These are phyloP conservation scores for Iberis pinnata DNA, from an alignment of 345 rosid species.

Conservation along the genomic window DNA sequence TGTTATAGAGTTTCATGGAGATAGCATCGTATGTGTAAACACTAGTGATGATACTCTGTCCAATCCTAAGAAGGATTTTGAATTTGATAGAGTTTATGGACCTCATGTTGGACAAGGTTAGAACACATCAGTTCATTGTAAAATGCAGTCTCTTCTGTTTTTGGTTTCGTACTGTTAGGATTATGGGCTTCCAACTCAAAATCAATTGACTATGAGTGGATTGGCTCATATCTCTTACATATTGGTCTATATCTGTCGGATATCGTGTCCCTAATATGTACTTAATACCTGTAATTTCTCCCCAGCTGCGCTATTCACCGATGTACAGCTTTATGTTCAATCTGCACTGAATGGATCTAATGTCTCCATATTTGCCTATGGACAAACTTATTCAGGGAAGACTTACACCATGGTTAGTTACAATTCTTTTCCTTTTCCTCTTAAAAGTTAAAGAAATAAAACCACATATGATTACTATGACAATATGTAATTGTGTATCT, in stretches of 20 bases:
- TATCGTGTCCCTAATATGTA: neutral
- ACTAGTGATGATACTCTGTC: slow-evolving; percentile 59
- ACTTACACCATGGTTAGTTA: slow-evolving; percentile 62
- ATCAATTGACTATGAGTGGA: too few species aligned
- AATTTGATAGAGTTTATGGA: slow-evolving; percentile 85
- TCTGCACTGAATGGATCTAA: slow-evolving; percentile 96
- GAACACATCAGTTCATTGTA: slow-evolving; percentile 34
- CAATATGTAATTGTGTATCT: too few species aligned
- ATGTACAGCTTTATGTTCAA: slow-evolving; percentile 87
- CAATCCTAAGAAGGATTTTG: slow-evolving; percentile 87
- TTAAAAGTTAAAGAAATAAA: neutral
- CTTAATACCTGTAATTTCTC: slow-evolving; percentile 20
- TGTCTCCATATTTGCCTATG: slow-evolving; percentile 80
- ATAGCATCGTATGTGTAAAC: slow-evolving; percentile 64
- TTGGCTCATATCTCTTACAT: too few species aligned
- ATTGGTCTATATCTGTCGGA: too few species aligned
- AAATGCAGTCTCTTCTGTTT: slow-evolving; percentile 9
- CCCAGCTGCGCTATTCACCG: slow-evolving; percentile 77
- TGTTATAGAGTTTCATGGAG: slow-evolving; percentile 74
- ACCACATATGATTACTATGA: too few species aligned
- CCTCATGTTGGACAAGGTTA: slow-evolving; percentile 98
- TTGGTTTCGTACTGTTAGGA: too few species aligned
- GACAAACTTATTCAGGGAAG: slow-evolving; percentile 55
- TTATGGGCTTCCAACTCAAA: too few species aligned
- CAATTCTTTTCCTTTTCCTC: slow-evolving; percentile 32